A percentile compares a stretch with the other conserved stretches of the same genome.
Conservation (phyloP, 1,139 yeast species). For the Scheffersomyces insectosa region DNA sequence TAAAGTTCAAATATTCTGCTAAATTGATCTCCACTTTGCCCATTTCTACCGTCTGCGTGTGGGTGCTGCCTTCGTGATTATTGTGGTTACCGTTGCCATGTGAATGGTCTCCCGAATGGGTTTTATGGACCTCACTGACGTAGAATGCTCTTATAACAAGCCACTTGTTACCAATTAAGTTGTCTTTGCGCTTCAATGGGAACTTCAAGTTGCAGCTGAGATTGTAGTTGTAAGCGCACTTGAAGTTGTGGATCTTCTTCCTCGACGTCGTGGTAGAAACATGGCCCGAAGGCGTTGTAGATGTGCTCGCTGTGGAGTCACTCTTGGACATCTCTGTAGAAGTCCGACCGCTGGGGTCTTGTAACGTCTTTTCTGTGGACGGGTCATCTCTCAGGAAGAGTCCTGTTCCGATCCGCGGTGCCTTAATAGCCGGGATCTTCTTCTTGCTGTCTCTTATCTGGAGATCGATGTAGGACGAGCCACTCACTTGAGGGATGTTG, state of each 20-base stretch:
- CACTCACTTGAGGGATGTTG: constrained; percentile 80
- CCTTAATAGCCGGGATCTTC: constrained; percentile 1
- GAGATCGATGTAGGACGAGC: constrained; percentile 61
- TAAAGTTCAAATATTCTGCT: constrained; percentile 66
- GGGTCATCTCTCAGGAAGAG: neutral
- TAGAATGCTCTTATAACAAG: constrained; percentile 35
- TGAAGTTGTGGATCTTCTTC: constrained; percentile 43
- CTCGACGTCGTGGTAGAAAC: constrained; percentile 35
- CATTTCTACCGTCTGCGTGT: constrained; percentile 37
- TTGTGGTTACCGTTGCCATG: constrained; percentile 34
- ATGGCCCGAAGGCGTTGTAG: constrained; percentile 22
- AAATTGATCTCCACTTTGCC: constrained; percentile 72
- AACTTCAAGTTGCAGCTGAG: constrained; percentile 44
- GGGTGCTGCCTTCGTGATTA: constrained; percentile 9
- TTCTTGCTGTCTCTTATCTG: constrained; percentile 32
- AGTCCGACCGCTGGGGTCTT: neutral
- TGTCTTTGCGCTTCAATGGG: constrained; percentile 34
- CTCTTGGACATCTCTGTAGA: neutral
- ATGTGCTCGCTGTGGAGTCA: constrained; percentile 1
- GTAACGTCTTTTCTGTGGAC: neutral
- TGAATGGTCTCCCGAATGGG: neutral
- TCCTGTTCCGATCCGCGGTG: neutral
- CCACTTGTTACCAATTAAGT: constrained; percentile 41
- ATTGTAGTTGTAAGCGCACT: constrained; percentile 40
- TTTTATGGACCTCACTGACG: constrained; percentile 30